phyloP scores from a whole-genome alignment of 176 grass and related monocot species.

The Eragrostis curvula region DNA sequence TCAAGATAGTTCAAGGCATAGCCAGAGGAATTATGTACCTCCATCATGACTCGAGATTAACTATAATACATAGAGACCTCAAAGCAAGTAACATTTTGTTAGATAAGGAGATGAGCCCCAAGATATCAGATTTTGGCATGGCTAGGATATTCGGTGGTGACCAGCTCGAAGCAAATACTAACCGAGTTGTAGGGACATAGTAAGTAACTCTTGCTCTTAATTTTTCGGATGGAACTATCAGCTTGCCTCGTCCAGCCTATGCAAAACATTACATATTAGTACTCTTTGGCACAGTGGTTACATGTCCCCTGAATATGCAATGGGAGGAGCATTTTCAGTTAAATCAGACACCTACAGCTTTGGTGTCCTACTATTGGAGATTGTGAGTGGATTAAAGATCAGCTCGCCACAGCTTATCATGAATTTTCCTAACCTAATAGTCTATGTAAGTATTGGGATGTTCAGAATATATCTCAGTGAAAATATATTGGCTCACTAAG shows the following conservation, averaged over 20 bases:
- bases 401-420: conserved; percentile 7
- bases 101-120: conserved; percentile 41
- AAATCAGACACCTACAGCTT: conserved; percentile 62
- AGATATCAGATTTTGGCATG: conserved; percentile 78
- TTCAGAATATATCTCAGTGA: no score
- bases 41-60: conserved; percentile 57
- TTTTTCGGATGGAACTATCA: background rate
- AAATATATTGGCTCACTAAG: background rate
- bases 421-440: conserved; percentile 35
- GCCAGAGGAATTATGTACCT: conserved; percentile 61
- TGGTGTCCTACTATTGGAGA: conserved; percentile 56
- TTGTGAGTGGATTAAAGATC: conserved; percentile 53
- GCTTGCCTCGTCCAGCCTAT: background rate
- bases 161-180: conserved; percentile 40
- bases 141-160: conserved; percentile 46
- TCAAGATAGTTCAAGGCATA: conserved; percentile 49
- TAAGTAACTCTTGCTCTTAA: background rate
- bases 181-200: conserved; percentile 55
- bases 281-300: conserved; percentile 37
- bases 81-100: conserved; percentile 62
- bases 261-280: background rate
- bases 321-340: conserved; percentile 52
- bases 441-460: conserved; percentile 38
- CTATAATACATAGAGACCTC: conserved; percentile 49
- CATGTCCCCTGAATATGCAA: conserved; percentile 66